Base-by-base conservation (phyloP, 306 rosid genomes). In the Prunus davidiana region DNA sequence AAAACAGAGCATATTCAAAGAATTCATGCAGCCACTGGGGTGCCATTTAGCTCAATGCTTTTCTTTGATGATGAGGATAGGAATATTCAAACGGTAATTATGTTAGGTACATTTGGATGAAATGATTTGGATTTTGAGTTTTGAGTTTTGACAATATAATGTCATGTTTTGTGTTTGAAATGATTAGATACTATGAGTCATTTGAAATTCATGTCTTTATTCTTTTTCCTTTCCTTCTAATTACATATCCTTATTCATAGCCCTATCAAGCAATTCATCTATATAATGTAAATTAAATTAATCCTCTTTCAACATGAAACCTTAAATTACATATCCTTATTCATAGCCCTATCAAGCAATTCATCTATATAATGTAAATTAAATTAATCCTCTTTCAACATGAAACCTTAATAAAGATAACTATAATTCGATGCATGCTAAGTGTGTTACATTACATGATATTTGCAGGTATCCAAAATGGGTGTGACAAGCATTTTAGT, bases 401-500 rank as follows among this genome's bases (percentile, higher is more conserved):
- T 6, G 41, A 8, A 34, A 7, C 41, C 41, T 34, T 34, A 34
- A 34, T 34, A 34, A 34, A 34, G 8, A 34, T 34, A 5, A 34
- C 41, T 34, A 34, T 6, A 34, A 34, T 34, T 34, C 8, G 41
- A 34, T 34, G 1, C 41, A 34, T 34, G 41, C 8, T 34, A 34
- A 70, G 50, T 69, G 19, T 72, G 41, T 34, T 34, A 5, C 38
- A 45, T 20, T 11, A 22, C 12, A 22, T 69, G 76, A 54, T 71
- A 30, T 86, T 72, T 47, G 27, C 88, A 90, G 96, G 84, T 86
- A 25, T 74, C 90, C 2, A 84, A 86, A 83, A 81, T 90, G 89
- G 96, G 93, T 55, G 96, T 84, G 22, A 86, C 97, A 6, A 88
- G 96, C 85, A 72, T 87, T 84, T 83, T 93, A 82, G 96, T 90